phyloP scores from a whole-genome alignment of 1,284 basidiomycete species.

The Nidula niveotomentosa region DNA sequence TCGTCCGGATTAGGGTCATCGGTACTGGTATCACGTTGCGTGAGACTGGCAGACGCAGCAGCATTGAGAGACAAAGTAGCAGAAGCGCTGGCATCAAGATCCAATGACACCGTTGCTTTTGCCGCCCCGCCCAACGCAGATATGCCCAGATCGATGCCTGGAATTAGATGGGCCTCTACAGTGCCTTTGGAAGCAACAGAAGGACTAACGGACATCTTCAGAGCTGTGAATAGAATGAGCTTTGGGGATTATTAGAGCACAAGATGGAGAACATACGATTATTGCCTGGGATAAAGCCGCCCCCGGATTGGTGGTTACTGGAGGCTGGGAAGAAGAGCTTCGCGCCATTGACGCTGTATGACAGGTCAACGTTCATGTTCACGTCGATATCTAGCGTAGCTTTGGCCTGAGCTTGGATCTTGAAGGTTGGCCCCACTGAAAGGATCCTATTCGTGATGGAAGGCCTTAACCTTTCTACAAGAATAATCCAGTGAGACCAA shows the following conservation, averaged over 20 bases:
- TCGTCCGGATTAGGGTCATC: no score
- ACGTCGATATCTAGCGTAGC: slow-evolving; percentile 30
- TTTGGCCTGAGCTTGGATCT: slow-evolving; percentile 25
- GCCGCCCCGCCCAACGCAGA: slow-evolving; percentile 30
- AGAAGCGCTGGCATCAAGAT: slow-evolving; percentile 34
- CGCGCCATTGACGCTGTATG: slow-evolving; percentile 29
- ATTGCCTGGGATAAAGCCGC: slow-evolving; percentile 24
- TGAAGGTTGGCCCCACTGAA: slow-evolving; percentile 31
- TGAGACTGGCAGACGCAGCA: not conserved
- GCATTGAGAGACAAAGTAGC: not conserved
- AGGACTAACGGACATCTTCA: slow-evolving; percentile 6
- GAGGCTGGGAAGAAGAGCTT: slow-evolving; percentile 39
- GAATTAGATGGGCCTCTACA: slow-evolving; percentile 41
- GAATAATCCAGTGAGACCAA: not conserved
- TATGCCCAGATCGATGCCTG: slow-evolving; percentile 36
- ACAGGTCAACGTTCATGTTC: slow-evolving; percentile 32
- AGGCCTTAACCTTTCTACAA: not conserved
- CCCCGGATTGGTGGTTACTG: slow-evolving; percentile 15
- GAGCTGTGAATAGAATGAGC: slow-evolving; percentile 3
- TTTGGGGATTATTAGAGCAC: not conserved
- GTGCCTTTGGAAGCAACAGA: slow-evolving; percentile 17
- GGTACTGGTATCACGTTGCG: not conserved
- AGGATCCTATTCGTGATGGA: slow-evolving; percentile 20
- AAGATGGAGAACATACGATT: slow-evolving; percentile 20
- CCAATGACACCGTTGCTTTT: slow-evolving; percentile 33